Base-by-base conservation (phyloP, 1,284 basidiomycete species). In the Trichosporon sp. region DNA sequence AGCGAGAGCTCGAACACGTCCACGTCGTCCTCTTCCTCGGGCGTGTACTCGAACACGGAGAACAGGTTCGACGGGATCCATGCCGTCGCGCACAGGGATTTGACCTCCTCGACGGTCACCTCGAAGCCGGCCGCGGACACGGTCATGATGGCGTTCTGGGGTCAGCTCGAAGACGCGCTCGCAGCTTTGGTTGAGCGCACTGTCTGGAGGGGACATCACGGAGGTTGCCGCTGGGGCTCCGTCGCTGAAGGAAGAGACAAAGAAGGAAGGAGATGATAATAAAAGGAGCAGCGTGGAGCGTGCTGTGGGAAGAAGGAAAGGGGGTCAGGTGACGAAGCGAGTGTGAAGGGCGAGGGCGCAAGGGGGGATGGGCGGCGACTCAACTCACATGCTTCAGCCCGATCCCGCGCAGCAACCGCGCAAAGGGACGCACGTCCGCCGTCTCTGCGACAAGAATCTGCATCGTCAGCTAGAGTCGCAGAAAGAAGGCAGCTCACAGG, bases 41-140 rank as follows among this genome's bases (percentile, higher is more conserved):
- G 56, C 35, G 70, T 82, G 80, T 89, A 93, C 0, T 77, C 75
- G 78, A 88, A 97, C 77, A 90, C 88, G 72, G 92, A 88, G 80
- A 97, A 97, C 31, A 93, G 86, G 72, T 88, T 87, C 15, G 87
- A 83, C 68, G 91, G 90, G 65, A 96, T 89, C 80, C 90, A 97
- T n/a, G 94, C 92, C 8, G 90, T 91, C 42, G 89, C 94, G 62
- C 91, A 85, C 7, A 95, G 84, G 1, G 90, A 89, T 62, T 90
- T 87, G 4, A 91, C 89, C 78, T 95, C 92, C 83, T 97, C 93
- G 11, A 93, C 93, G n/a, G 88, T 88, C 32, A 96, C 87, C n/a
- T 88, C 88, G 71, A 97, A 83, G 1, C 93, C 94, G 34, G 86
- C 85, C 47, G 87, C 84, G 23, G 88, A 87, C 13, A 93, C 86